Base-by-base conservation (phyloP, 1,284 basidiomycete species). In the Chalciporus sp. region DNA sequence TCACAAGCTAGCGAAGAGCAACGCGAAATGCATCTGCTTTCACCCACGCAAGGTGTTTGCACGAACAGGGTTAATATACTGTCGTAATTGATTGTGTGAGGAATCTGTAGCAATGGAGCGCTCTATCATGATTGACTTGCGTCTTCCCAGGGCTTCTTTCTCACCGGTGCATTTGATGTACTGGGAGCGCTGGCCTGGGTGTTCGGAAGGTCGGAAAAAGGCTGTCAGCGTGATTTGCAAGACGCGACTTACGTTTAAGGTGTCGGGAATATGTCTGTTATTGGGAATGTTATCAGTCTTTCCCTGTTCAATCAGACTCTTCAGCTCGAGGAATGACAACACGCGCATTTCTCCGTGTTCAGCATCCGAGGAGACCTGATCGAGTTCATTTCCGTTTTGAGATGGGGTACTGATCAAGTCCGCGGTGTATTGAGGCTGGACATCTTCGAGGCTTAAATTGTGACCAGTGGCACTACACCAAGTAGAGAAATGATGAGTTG, bases 281-380 rank as follows among this genome's bases (percentile, higher is more conserved):
- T 91, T 88, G 1, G 89, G 89, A 28, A 92, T 89, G 64, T 84
- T 72, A 60, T 88, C 85, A 2, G 82, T 80, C 58, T 78, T 82
- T 26, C 87, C 87, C 31, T 84, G 75, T 62, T 88, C 82, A 55
- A 92, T 88, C 52, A 92, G 74, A 41, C 76, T 76, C 61, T 87
- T 81, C 45, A 92, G 72, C 66, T 91, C 83, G 1, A 81, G 75
- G 60, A 92, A 85, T 0, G 83, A 81, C 51, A 90, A 71, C 11
- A 75, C 71, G 16, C 71, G 76, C 10, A 73, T 65, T 57, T 80
- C 72, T 73, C 66, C 52, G n/a, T 53, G 51, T 40, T 45, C 54
- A 47, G 29, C 17, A 14, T 44, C 52, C 35, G 46, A 59, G 31
- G 47, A 39, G 3, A 43, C 45, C 10, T 46, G 51, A 47, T 35